Base-by-base conservation (phyloP, 257 asterid species). In the Lantana camara region DNA sequence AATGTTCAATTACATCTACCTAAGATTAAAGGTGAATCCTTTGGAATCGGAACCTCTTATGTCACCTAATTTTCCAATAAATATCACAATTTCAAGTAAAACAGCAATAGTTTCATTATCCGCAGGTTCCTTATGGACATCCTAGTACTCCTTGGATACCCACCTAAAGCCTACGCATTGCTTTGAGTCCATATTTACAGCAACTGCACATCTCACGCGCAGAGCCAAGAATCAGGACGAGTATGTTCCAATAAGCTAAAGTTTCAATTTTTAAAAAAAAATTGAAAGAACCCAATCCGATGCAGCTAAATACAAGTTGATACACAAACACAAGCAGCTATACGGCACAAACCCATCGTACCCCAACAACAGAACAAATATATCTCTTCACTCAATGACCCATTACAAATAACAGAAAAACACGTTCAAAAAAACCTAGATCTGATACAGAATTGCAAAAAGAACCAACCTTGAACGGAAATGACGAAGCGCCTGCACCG, bases 201-300 rank as follows among this genome's bases (percentile, higher is more conserved):
- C 84, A 83, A 70, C 59, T 49, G 73, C 80, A 73, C 84, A 61
- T 11, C 84, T 83, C 62, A 77, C 17, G 82, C 52, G 81, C 59
- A 71, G 73, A 61, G 86, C 91, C 83, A 87, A 87, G 90, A 82
- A 87, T 87, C 71, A 77, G 86, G 90, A 80, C 88, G 17, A 66
- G 9, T 21, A 19, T 27, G 13, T 48, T 34, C 40, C 32, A 40
- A 20, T 20, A 6, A 30, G 37, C 63, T 7, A 58, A 16, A 45
- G 20, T 10, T 13, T 16, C 24, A 14, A 32, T 42, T 41, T 42
- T 40, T 1, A 6, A 1, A 16, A 42, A 9, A 0, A 14, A 44
- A 27, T 56, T 53, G 3, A 32, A 45, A 44, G 19, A 64, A 21
- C 13, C 1, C 34, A 50, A 27, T 4, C 22, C 57, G 16, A 49